Base-by-base conservation (phyloP, 768 basidiomycete genomes). In the Naematelia encephala region DNA sequence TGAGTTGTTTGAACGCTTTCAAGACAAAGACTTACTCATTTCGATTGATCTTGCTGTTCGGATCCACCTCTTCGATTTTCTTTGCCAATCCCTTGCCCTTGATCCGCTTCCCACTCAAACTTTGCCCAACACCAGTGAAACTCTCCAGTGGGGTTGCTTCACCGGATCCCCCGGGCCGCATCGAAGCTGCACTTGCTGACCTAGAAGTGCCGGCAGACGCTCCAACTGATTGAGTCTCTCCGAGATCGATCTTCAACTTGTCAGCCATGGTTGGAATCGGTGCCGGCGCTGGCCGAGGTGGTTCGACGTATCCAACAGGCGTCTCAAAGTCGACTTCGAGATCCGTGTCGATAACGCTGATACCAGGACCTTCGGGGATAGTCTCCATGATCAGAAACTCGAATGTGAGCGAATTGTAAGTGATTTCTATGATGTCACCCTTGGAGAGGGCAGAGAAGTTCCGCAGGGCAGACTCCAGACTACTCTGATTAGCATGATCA, bases 271-370 rank as follows among this genome's bases (percentile, higher is more conserved):
- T 96, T 21, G 87, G 75, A 2, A 86, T 87, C 0, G 91, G 86
- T 2, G 84, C 83, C 1, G 91, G 84, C 67, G 90, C 88, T 0
- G 87, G 87, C 47, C 88, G 84, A 65, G 91, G 87, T 1, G 96
- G 96, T 75, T 98, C 96, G 30, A 92, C 88, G 73, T 98, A 99
- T 39, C 79, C 80, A 43, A 80, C 76, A 0, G 94, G 94, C 0
- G 92, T 79, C 0, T 89, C 96, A 73, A 98, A 98, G 76, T 99
- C 96, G 56, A 98, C 96, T 78, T 97, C 93, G 1, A 99, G 84
- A 82, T 99, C 96, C 0, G 92, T 97, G 72, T 99, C 92, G 52
- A 96, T 79, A 52, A 97, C 84, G 49, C 81, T 85, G 68, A 99
- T 97, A 5, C 92, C 94, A 57, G 85, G 85, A 19, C 87, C 90